Conservation (phyloP, 192 early-diverging fungal species). For the Chytriomyces confervae region DNA sequence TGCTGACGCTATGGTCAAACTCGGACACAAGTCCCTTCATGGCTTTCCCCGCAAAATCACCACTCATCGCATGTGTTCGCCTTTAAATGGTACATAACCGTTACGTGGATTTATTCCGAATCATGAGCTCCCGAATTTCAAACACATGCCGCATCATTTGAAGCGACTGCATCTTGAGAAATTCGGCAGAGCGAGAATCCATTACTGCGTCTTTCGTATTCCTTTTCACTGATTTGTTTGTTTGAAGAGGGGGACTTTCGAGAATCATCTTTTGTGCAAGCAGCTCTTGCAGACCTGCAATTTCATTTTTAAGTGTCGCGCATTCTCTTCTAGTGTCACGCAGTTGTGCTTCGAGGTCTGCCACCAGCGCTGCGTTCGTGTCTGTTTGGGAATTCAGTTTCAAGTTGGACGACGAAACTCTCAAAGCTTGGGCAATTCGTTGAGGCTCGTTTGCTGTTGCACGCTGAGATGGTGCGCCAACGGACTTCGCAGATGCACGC, state of each 20-base stretch:
- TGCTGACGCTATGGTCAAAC: too few species aligned
- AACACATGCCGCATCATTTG: conserved; percentile 31
- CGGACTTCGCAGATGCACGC: neutral
- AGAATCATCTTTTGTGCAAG: conserved; percentile 10
- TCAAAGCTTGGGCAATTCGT: neutral
- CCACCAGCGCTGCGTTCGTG: neutral
- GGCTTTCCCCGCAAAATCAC: too few species aligned
- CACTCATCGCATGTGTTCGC: neutral
- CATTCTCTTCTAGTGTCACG: conserved; percentile 5
- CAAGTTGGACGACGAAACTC: conserved; percentile 15
- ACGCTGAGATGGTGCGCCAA: neutral
- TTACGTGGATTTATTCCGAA: neutral
- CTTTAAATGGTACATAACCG: neutral
- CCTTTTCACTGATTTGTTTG: neutral
- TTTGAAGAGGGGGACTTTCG: neutral
- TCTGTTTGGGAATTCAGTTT: neutral
- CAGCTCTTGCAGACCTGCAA: conserved; percentile 10
- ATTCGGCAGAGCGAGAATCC: conserved; percentile 6
- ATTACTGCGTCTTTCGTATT: neutral
- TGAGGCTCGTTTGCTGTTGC: neutral
- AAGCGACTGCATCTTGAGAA: conserved; percentile 7
- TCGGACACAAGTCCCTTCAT: too few species aligned
- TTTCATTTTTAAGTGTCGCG: neutral
- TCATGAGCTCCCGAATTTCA: conserved; percentile 18
- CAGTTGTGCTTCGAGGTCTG: conserved; percentile 17